A percentile compares a stretch with the other conserved stretches of the same genome.
These are phyloP conservation scores for Hanseniaspora nectarophila DNA, from an alignment of 805 yeast genomes.

Conservation along the genomic window DNA sequence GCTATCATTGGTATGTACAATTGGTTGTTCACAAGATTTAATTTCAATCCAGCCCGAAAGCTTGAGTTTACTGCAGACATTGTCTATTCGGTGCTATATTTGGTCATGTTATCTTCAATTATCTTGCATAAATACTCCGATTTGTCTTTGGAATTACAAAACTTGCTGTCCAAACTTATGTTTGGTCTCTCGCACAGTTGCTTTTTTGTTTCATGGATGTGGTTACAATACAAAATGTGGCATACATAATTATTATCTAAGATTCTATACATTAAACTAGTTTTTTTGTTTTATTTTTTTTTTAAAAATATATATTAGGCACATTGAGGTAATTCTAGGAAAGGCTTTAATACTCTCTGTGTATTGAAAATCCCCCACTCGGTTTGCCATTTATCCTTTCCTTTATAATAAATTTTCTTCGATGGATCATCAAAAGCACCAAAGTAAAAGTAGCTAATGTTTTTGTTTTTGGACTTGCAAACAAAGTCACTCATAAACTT, in stretches of 20 bases:
- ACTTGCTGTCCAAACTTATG: conserved; percentile 73
- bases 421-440: conserved; percentile 69
- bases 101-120: conserved; percentile 11
- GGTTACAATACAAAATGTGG: conserved; percentile 31
- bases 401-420: conserved; percentile 44
- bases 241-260: not conserved
- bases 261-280: too few species aligned
- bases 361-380: conserved; percentile 56
- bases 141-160: conserved; percentile 62
- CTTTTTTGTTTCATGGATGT: conserved; percentile 66
- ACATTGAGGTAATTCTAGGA: conserved; percentile 32
- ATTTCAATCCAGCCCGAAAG: conserved; percentile 38
- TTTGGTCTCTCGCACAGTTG: conserved; percentile 63
- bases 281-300: too few species aligned
- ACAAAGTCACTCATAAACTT: conserved; percentile 41
- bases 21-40: conserved; percentile 63
- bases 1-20: conserved; percentile 53
- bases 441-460: conserved; percentile 45
- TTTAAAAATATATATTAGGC: conserved; percentile 19
- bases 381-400: conserved; percentile 47
- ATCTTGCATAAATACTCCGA: conserved; percentile 37
- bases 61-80: not conserved
- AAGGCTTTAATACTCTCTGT: conserved; percentile 37
- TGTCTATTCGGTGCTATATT: conserved; percentile 23
- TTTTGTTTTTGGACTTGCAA: conserved; percentile 32